Evolutionary conservation across 2,329 filamentous ascomycete species (phyloP), one percentile per base, ranked within the genome.

Genomic region (Davidsoniella australis): DNA sequence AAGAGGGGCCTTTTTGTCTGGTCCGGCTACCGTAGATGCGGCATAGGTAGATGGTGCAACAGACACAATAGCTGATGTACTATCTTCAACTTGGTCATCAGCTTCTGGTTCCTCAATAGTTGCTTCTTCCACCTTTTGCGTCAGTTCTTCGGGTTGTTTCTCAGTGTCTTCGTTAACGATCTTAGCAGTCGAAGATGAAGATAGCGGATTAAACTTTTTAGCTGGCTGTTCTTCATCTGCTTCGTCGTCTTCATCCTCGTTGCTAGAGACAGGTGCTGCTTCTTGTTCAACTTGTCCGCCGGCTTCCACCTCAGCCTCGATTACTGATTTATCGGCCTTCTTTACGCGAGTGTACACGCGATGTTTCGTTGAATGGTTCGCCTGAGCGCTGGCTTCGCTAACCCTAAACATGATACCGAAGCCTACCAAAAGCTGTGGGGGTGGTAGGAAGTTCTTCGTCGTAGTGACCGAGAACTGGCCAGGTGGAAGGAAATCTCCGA

Each of bases 391-490:
- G 58, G 88, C 83, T 50, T 93, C 84, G 58, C 85, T 94, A 47
- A 96, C 81, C 58, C 78, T 81, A 63, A 94, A 98, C 63, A 94
- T 72, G 41, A 94, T 73, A 1, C 80, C 88, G 59, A 96, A 85
- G 0, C 91, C 91, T 29, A 98, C 74, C 1, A 95, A 68, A 24
- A 96, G 70, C 58, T 89, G 87, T 5, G 86, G 82, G 1, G 91
- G 89, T 0, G 89, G 85, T 36, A 98, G 64, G 57, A 83, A 91
- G 58, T 94, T 94, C 68, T 95, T 96, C 65, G 84, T 82, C 2
- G 88, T 89, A 37, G 76, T 75, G 44, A 95, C 72, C 63, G 80
- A 76, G 61, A 98, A 95, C 54, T 76, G 76, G 16, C 89, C 91
- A 0, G 75, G 70, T 0, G 79, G 75, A 5, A 98, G 65, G 57